These are phyloP conservation scores for Adansonia madagascariensis DNA, from an alignment of 441 rosid genomes.

Conservation along the genomic window DNA sequence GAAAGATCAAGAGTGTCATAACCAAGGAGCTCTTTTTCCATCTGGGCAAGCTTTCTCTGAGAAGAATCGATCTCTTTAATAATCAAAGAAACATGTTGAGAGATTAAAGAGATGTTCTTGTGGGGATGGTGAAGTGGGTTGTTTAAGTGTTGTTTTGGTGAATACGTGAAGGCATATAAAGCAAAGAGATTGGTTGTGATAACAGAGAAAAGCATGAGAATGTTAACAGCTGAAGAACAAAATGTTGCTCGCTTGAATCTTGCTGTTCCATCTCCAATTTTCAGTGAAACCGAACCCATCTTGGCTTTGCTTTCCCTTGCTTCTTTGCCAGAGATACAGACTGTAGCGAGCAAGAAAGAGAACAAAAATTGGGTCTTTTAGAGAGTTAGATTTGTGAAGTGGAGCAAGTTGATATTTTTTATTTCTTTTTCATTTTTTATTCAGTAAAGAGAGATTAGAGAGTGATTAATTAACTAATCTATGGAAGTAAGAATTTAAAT, in stretches of 20 bases:
- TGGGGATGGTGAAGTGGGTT: constrained; percentile 38
- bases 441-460: neutral
- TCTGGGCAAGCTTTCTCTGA: constrained; percentile 80
- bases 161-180: constrained; percentile 79
- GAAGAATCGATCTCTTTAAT: constrained; percentile 83
- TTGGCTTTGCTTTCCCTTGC: neutral
- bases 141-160: constrained; percentile 42
- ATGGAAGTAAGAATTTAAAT: neutral
- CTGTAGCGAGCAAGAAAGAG: neutral
- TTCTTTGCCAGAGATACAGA: neutral
- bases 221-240: constrained; percentile 80
- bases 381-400: constrained; percentile 23
- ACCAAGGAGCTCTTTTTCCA: constrained; percentile 87
- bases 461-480: neutral
- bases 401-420: constrained; percentile 20
- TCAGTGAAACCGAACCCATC: constrained; percentile 28
- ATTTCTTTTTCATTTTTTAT: neutral
- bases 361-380: neutral
- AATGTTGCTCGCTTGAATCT: constrained; percentile 73
- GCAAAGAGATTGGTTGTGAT: constrained; percentile 88
- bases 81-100: constrained; percentile 83
- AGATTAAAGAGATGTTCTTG: constrained; percentile 76
- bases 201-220: constrained; percentile 92
- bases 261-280: constrained; percentile 29
- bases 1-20: constrained; percentile 79